Conservation (phyloP, 2,329 filamentous ascomycete genomes). For the Raffaelea albimanens region DNA sequence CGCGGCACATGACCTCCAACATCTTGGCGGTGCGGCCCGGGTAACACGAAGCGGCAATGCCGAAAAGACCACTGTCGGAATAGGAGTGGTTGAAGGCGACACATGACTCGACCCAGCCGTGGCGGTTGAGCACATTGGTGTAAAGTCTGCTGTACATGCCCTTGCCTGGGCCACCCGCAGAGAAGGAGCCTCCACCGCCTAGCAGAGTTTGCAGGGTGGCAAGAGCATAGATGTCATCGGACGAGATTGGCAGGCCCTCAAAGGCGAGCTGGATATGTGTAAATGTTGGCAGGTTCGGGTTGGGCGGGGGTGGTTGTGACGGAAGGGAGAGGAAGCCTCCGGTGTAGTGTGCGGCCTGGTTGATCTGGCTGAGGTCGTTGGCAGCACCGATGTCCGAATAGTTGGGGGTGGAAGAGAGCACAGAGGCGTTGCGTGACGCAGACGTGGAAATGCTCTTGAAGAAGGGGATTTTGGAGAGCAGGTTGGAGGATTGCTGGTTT, state of each 20-base stretch:
- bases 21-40: conserved; percentile 71
- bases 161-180: conserved; percentile 91
- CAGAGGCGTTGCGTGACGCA: conserved; percentile 51
- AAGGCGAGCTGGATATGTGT: conserved; percentile 95
- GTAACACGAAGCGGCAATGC: conserved; percentile 78
- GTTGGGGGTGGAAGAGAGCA: conserved; percentile 34
- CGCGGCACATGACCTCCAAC: conserved; percentile 92
- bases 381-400: conserved; percentile 25
- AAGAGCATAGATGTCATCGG: conserved; percentile 89
- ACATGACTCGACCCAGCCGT: conserved; percentile 95
- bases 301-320: conserved; percentile 65
- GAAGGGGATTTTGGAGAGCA: conserved; percentile 70
- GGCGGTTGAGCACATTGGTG: conserved; percentile 95
- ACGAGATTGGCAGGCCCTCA: conserved; percentile 83
- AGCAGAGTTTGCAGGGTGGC: conserved; percentile 93
- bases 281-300: conserved; percentile 68
- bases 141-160: conserved; percentile 98
- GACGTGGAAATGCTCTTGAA: conserved; percentile 82
- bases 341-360: conserved; percentile 69
- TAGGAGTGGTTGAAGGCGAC: conserved; percentile 96
- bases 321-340: conserved; percentile 87
- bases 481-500: conserved; percentile 42
- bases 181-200: conserved; percentile 92
- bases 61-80: conserved; percentile 90
- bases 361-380: conserved; percentile 39